These are phyloP conservation scores for Fusarium caatingaense DNA, from an alignment of 2,329 filamentous ascomycete species.

Conservation along the genomic window DNA sequence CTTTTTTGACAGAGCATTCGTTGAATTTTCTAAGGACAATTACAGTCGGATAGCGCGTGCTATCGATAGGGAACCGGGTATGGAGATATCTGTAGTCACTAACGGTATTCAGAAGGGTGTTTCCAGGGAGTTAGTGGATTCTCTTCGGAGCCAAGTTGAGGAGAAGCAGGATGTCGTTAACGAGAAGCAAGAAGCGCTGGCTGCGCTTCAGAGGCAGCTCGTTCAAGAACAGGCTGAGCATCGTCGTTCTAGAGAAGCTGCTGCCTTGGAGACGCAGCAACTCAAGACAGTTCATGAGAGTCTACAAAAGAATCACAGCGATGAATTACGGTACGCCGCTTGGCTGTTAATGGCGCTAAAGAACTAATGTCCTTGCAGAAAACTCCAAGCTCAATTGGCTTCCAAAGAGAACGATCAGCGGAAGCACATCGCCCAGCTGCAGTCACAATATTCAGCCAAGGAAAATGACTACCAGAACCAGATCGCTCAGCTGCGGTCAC, in stretches of 20 bases:
- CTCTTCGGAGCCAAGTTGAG: slow-evolving; percentile 79
- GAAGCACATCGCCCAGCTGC: slow-evolving; percentile 45
- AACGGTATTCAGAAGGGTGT: slow-evolving; percentile 89
- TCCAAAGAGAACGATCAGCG: slow-evolving; percentile 49
- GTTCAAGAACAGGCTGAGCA: slow-evolving; percentile 81
- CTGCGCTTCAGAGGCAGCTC: slow-evolving; percentile 64
- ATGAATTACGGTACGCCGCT: slow-evolving; percentile 66
- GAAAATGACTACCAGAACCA: slow-evolving; percentile 47
- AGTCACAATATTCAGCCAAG: slow-evolving; percentile 47
- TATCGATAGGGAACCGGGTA: slow-evolving; percentile 88
- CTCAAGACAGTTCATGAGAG: slow-evolving; percentile 76
- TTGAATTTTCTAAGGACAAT: slow-evolving; percentile 96
- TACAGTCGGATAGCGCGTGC: slow-evolving; percentile 86
- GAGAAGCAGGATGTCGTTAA: slow-evolving; percentile 71
- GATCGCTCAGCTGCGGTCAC: slow-evolving; percentile 39
- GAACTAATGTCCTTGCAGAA: slow-evolving; percentile 41
- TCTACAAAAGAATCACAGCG: slow-evolving; percentile 76
- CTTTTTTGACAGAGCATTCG: slow-evolving; percentile 85
- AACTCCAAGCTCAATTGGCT: slow-evolving; percentile 48
- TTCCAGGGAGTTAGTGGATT: slow-evolving; percentile 92
- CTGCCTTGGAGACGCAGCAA: slow-evolving; percentile 51
- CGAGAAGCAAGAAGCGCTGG: slow-evolving; percentile 58
- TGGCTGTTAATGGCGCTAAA: no score
- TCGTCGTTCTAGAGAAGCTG: slow-evolving; percentile 69
- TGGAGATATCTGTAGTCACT: slow-evolving; percentile 83